Conservation (phyloP, 305 asterid species). For the Withania somnifera region DNA sequence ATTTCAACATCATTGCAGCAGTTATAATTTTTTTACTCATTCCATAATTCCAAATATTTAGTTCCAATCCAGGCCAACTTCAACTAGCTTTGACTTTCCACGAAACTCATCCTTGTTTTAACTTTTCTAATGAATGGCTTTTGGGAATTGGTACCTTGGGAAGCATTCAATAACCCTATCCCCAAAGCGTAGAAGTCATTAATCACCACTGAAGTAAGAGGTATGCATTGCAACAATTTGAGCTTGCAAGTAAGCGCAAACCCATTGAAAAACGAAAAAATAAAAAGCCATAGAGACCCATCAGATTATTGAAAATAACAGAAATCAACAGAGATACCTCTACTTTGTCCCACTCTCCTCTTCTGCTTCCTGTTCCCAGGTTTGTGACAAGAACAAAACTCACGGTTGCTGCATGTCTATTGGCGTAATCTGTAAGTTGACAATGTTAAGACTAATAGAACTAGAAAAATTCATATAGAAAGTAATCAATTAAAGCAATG, state of each 20-base stretch:
- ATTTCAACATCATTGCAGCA: not conserved
- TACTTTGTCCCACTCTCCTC: slow-evolving; percentile 89
- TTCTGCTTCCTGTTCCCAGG: slow-evolving; percentile 57
- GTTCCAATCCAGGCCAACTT: not conserved
- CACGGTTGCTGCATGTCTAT: slow-evolving; percentile 60
- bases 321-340: too few relatives aligned
- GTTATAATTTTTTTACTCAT: not conserved
- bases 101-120: not conserved
- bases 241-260: too few relatives aligned
- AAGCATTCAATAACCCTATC: not conserved
- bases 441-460: slow-evolving; percentile 12
- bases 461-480: slow-evolving; percentile 2
- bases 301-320: too few relatives aligned
- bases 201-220: not conserved
- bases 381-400: slow-evolving; percentile 83
- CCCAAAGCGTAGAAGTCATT: not conserved
- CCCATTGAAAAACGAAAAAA: too few relatives aligned
- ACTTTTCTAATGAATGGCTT: not conserved
- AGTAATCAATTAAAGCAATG: not conserved
- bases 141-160: not conserved
- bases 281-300: too few relatives aligned
- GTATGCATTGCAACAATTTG: not conserved
- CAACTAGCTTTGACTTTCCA: not conserved
- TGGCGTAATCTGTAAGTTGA: slow-evolving; percentile 52
- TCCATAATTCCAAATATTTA: not conserved